A percentile compares a stretch with the other conserved stretches of the same genome.
These are phyloP conservation scores for Mycena rosella DNA, from an alignment of 768 basidiomycete species.

Conservation along the genomic window DNA sequence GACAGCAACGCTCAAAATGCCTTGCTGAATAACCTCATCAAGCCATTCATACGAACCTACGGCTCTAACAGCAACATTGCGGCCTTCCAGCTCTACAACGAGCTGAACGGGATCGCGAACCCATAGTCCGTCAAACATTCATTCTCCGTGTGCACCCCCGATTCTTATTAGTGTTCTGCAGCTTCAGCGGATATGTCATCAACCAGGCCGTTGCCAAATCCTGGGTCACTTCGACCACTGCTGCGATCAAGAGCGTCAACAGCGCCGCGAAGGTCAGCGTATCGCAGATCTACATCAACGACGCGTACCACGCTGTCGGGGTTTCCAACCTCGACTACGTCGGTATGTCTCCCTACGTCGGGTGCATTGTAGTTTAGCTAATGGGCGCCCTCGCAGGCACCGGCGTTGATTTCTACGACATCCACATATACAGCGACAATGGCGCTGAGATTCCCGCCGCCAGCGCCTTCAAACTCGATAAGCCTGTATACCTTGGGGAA, in stretches of 20 bases:
- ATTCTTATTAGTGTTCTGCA: conserved; percentile 2
- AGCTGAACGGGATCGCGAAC: conserved; percentile 7
- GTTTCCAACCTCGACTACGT: conserved; percentile 1
- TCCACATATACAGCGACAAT: conserved; percentile 9
- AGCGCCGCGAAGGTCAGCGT: conserved; percentile 6
- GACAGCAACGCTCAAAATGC: conserved; percentile 9
- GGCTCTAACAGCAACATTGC: conserved; percentile 8
- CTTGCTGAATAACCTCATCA: conserved; percentile 8
- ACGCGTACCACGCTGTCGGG: conserved; percentile 4
- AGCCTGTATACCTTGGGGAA: conserved; percentile 2
- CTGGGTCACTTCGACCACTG: conserved; percentile 6
- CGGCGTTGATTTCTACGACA: conserved; percentile 6
- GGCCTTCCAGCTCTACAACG: conserved; percentile 6
- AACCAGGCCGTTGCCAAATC: conserved; percentile 7
- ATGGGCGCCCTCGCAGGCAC: conserved; percentile 1
- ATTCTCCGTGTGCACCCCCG: conserved; percentile 4
- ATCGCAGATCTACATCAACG: conserved; percentile 8
- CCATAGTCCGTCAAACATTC: conserved; percentile 5
- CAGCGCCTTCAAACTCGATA: conserved; percentile 3
- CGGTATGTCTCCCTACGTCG: conserved; percentile 4
- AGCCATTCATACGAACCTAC: conserved; percentile 3
- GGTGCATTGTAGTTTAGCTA: conserved; percentile 1
- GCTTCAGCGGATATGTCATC: conserved; percentile 9
- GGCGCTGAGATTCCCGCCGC: conserved; percentile 3
- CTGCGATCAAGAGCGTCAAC: conserved; percentile 8